Evolutionary conservation across 495 filamentous ascomycete species (phyloP).

Genomic region (Diplogelasinospora grovesii): DNA sequence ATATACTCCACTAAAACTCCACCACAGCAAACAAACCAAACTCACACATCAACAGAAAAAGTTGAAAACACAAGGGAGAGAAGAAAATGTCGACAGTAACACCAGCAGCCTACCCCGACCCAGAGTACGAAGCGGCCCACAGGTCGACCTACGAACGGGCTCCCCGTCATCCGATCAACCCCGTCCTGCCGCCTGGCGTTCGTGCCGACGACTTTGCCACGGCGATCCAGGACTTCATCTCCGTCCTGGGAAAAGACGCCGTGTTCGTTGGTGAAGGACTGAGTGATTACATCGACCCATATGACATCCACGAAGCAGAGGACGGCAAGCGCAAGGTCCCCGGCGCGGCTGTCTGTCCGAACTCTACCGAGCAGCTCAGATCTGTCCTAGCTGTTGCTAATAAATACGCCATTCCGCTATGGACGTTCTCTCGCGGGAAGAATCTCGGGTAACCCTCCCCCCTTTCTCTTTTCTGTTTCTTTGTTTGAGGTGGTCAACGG

Average conservation of each 20-base stretch:
- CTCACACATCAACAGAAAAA: neutral
- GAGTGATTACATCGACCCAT: constrained; percentile 40
- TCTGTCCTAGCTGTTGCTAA: constrained; percentile 36
- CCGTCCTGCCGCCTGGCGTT: constrained; percentile 37
- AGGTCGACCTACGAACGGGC: constrained; percentile 16
- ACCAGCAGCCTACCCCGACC: constrained; percentile 19
- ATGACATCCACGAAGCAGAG: constrained; percentile 30
- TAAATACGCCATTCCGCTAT: constrained; percentile 42
- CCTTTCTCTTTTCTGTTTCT: too few relatives aligned
- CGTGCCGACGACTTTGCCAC: constrained; percentile 22
- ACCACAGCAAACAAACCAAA: neutral
- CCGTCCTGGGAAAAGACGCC: constrained; percentile 23
- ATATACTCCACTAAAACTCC: neutral
- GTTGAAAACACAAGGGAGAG: neutral
- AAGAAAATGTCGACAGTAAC: constrained; percentile 14
- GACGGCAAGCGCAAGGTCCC: constrained; percentile 28
- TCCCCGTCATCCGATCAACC: constrained; percentile 15
- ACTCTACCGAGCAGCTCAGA: constrained; percentile 35
- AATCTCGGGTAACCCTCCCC: too few relatives aligned
- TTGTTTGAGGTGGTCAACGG: too few relatives aligned
- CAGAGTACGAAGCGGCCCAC: constrained; percentile 21
- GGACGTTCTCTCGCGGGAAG: constrained; percentile 46
- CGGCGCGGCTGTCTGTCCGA: constrained; percentile 37
- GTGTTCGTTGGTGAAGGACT: constrained; percentile 31
- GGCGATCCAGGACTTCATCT: constrained; percentile 23